Evolutionary conservation across 257 asterid species (phyloP).

Genomic region (Jasminum sambac): DNA sequence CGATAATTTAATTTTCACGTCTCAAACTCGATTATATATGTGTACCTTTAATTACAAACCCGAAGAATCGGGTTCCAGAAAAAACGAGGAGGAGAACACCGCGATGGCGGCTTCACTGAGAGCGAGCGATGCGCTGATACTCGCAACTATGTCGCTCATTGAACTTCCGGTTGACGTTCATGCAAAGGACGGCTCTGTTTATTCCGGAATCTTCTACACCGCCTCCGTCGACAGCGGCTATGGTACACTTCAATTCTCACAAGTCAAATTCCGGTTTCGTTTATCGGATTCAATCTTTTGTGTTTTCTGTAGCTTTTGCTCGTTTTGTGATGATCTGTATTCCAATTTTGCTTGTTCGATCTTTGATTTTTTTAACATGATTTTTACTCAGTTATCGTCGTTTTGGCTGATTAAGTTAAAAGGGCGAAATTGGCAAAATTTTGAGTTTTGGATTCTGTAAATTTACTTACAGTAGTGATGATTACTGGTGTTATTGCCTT

Average conservation of each 20-base stretch:
- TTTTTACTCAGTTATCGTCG: background rate
- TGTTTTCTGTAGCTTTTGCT: conserved; percentile 14
- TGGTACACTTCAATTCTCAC: conserved; percentile 37
- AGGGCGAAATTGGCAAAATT: background rate
- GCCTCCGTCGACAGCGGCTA: conserved; percentile 65
- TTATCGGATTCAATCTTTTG: background rate
- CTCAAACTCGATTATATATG: background rate
- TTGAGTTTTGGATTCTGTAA: conserved; percentile 1
- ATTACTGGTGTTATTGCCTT: background rate
- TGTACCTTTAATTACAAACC: conserved; percentile 3
- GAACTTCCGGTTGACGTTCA: conserved; percentile 80
- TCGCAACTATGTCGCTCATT: conserved; percentile 68
- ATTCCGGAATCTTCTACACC: conserved; percentile 81
- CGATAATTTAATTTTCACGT: background rate
- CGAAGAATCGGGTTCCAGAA: conserved; percentile 56
- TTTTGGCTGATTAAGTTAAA: background rate
- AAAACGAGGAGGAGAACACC: conserved; percentile 42
- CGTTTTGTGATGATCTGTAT: conserved; percentile 21
- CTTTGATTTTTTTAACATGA: conserved; percentile 9
- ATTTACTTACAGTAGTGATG: background rate
- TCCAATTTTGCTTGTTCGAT: conserved; percentile 22
- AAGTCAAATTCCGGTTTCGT: conserved; percentile 6
- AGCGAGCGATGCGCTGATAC: conserved; percentile 56
- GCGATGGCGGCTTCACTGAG: conserved; percentile 29
- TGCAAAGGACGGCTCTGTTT: conserved; percentile 76